Evolutionary conservation across 345 rosid genomes (phyloP), one percentile per base, ranked within the genome.

Genomic region (Moricandia moricandioides): DNA sequence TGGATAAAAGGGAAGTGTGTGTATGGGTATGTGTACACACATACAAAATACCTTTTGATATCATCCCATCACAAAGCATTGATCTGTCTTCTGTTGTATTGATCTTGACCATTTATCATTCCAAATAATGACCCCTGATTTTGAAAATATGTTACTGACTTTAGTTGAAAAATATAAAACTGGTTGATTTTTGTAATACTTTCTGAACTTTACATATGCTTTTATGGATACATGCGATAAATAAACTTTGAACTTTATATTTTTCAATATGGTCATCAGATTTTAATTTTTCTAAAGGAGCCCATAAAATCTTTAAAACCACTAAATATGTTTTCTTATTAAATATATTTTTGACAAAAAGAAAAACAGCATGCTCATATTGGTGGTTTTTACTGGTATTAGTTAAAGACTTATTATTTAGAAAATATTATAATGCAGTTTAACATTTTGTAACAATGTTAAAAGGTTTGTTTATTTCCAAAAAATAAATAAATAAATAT

Each of bases 81-180:
- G 80, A 77, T 77, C 80, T 56, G 76, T 77, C 72, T 70, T 70
- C 67, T 77, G 71, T 65, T 70, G 4, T 5, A 24, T 57, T 65
- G 81, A 78, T 65, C 56, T 65, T 78, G 72, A 78, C 81, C 81
- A 78, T 78, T 71, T 78, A 63, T 77, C 76, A 71, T 78, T 78
- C 81, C 80, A 76, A 0, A 40, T 62, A 62, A 76, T 65, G 70
- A 76, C 55, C 65, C n/a, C 40, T 54, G 5, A 8, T 35, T 68
- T 39, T 69, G 30, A 7, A 12, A 71, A 57, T 64, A 5, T 64
- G 7, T 27, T 70, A 7, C 11, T 34, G 9, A 30, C 34, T 43
- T 12, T 43, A 12, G 6, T 45, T 45, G 52, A n/a, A 45, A 45
- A 45, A 5, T 13, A 5, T n/a, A 45, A 13, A 29, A 45, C 6